Evolutionary conservation across 176 grass and related monocot genomes (phyloP).

Genomic region (Pontederia crassipes): DNA sequence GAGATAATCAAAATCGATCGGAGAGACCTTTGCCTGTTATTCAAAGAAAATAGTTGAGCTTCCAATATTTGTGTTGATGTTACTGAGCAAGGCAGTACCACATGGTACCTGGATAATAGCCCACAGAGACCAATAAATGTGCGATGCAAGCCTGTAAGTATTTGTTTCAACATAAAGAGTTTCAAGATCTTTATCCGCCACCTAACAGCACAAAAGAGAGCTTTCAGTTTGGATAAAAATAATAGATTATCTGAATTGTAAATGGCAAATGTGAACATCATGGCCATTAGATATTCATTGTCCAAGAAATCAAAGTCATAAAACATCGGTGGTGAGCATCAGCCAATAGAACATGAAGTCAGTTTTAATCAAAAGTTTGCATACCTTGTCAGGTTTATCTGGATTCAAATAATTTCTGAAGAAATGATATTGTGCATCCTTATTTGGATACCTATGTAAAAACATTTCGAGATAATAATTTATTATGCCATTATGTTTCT

Average conservation of each 20-base stretch:
- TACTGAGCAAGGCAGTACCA: background rate
- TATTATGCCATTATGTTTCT: slow-evolving; percentile 9
- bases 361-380: slow-evolving; percentile 4
- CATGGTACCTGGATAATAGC: slow-evolving; percentile 73
- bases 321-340: too few relatives aligned
- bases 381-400: slow-evolving; percentile 61
- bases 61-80: too few relatives aligned
- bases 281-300: too few relatives aligned
- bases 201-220: slow-evolving; percentile 22
- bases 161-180: slow-evolving; percentile 76
- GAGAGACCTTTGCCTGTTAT: slow-evolving; percentile 70
- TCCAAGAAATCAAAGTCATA: too few relatives aligned
- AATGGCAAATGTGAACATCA: background rate
- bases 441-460: slow-evolving; percentile 77
- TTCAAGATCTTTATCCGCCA: slow-evolving; percentile 47
- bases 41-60: background rate
- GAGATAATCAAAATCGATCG: slow-evolving; percentile 90
- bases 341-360: slow-evolving; percentile 1
- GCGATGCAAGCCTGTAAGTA: slow-evolving; percentile 77
- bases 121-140: slow-evolving; percentile 91
- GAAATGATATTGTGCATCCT: slow-evolving; percentile 84
- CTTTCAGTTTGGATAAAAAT: background rate
- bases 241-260: background rate
- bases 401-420: slow-evolving; percentile 79
- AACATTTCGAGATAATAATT: slow-evolving; percentile 13